phyloP scores from a whole-genome alignment of 2,329 filamentous ascomycete species.

The Microascus cirrosus region DNA sequence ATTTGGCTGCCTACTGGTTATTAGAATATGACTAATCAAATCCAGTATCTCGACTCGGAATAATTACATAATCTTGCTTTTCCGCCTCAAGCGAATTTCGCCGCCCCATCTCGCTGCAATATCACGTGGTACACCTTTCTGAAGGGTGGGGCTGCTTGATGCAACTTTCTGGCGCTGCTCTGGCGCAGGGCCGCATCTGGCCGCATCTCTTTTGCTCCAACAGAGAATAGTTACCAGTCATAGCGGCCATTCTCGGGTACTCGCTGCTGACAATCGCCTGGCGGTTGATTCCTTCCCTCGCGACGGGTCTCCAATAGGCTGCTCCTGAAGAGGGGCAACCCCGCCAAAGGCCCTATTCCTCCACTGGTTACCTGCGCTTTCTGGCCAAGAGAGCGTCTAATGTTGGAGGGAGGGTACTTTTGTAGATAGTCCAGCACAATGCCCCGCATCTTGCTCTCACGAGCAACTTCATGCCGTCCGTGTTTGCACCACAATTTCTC shows the following conservation, averaged over 20 bases:
- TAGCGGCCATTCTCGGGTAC: background rate
- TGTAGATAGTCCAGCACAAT: conserved; percentile 4
- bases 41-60: background rate
- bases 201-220: background rate
- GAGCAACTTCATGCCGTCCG: conserved; percentile 4
- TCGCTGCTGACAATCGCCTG: background rate
- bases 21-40: background rate
- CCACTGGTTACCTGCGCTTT: background rate
- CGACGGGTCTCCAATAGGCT: background rate
- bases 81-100: no score
- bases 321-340: background rate
- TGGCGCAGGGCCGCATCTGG: background rate
- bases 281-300: background rate
- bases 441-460: conserved; percentile 4
- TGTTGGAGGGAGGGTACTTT: conserved; percentile 2
- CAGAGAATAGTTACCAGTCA: background rate
- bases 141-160: background rate
- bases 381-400: background rate
- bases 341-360: background rate
- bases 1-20: background rate
- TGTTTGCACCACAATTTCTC: conserved; percentile 4
- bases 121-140: background rate
- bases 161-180: background rate
- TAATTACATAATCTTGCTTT: no score
- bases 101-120: background rate